A percentile compares a stretch with the other conserved stretches of the same genome.
Evolutionary conservation across 495 filamentous ascomycete genomes (phyloP).

Genomic region (Penicillium turbatum): DNA sequence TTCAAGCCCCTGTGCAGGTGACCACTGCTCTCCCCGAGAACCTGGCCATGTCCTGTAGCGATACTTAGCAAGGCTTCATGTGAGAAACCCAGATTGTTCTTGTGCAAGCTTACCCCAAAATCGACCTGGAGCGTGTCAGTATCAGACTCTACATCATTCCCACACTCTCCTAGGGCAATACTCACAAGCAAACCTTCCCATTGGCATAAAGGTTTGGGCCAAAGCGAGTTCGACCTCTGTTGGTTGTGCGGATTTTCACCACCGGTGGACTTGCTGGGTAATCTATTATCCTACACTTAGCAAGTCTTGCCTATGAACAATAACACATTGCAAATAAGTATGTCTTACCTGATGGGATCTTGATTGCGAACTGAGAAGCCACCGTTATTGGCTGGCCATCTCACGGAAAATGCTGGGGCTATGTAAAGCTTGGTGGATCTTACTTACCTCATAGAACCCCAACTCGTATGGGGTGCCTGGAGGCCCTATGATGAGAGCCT

Average conservation of each 20-base stretch:
- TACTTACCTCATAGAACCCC: constrained; percentile 89
- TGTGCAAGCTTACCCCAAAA: constrained; percentile 64
- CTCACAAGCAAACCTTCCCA: constrained; percentile 88
- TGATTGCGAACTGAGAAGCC: constrained; percentile 31
- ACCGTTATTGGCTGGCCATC: not conserved
- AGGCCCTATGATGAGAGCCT: constrained; percentile 85
- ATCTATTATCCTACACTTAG: constrained; percentile 45
- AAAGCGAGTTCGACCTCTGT: constrained; percentile 80
- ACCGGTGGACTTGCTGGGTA: constrained; percentile 80
- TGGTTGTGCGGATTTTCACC: constrained; percentile 78
- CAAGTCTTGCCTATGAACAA: not conserved
- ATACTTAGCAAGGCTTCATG: not conserved
- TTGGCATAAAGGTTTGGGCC: constrained; percentile 94
- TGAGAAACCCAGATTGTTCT: not conserved
- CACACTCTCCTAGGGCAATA: not conserved
- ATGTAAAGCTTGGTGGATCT: constrained; percentile 2
- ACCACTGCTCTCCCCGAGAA: constrained; percentile 88
- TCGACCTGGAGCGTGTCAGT: constrained; percentile 57
- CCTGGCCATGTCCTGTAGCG: constrained; percentile 83
- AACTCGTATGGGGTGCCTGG: constrained; percentile 96
- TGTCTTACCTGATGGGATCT: constrained; percentile 31
- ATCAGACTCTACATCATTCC: constrained; percentile 12
- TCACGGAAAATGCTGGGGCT: not conserved
- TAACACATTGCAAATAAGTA: no score
- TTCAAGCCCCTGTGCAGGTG: constrained; percentile 89